Base-by-base conservation (phyloP, 352 stramenopile species). In the Phytophthora hybrid region DNA sequence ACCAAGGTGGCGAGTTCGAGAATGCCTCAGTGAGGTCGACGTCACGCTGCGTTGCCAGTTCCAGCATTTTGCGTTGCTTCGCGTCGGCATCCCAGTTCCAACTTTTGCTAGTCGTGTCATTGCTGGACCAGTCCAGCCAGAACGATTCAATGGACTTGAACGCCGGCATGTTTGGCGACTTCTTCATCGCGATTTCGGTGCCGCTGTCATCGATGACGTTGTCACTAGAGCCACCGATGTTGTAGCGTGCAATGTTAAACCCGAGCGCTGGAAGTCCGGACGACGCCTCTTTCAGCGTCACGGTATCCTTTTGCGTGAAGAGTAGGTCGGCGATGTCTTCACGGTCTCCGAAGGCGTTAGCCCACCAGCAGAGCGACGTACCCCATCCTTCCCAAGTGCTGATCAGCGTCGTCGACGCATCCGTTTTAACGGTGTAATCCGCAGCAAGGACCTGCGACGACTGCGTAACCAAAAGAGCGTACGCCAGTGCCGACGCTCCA, bases 1-100 rank as follows among this genome's bases (percentile, higher is more conserved):
- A 89, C 80, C 82, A 89, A 4, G 80, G 82, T 2, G 78, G 80
- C 18, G 82, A 84, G 67, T 89, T 89, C n/a, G 80, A 85, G 55
- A 86, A 89, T 3, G 74, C 80, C 19, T 89, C 80, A 13, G 85
- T 53, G 29, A 82, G 29, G 69, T 84, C 78, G 21, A 68, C 74
- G n/a, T 78, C 80, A 16, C 80, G 80, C 4, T 65, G 23, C 32
- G 74, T 80, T 31, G 78, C 80, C 14, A 78, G 56, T 10, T 58
- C 14, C 8, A 88, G 44, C 60, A 85, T 77, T 44, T 69, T 52
- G 26, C 82, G 80, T 60, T 89, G 82, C 39, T 74, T 76, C 2
- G 72, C 59, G 34, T 89, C 80, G 4, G 55, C 68, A 3, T 69
- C 65, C 80, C 82, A 89, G 62, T 86, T 81, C 82, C 82, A 88